A percentile compares a stretch with the other conserved stretches of the same genome.
Evolutionary conservation across 2,329 filamentous ascomycete species (phyloP).

Genomic region (Bretziella fagacearum): DNA sequence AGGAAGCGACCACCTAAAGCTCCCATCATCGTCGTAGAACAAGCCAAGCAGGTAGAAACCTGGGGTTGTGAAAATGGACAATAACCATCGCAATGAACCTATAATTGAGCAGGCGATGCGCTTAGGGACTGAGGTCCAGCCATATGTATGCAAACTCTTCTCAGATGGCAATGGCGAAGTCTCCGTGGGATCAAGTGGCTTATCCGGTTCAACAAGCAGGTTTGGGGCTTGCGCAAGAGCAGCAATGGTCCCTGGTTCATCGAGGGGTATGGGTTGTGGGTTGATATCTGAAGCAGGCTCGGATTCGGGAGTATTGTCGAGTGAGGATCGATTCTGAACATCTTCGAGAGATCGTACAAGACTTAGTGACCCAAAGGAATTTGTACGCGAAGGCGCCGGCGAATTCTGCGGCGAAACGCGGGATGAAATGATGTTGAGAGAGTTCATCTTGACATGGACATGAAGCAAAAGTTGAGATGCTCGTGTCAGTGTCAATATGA

Average conservation of each 20-base stretch:
- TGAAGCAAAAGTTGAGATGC: constrained; percentile 35
- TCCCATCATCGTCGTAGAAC: constrained; percentile 65
- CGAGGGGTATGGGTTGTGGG: constrained; percentile 22
- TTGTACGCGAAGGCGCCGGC: constrained; percentile 39
- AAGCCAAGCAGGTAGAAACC: constrained; percentile 67
- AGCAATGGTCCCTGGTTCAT: constrained; percentile 11
- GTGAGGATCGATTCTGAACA: constrained; percentile 21
- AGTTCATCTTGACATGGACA: constrained; percentile 62
- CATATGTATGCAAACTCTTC: constrained; percentile 18
- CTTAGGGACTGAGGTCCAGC: constrained; percentile 44
- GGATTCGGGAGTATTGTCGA: constrained; percentile 23
- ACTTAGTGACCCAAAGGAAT: constrained; percentile 38
- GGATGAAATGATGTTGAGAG: constrained; percentile 80
- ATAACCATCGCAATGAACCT: constrained; percentile 58
- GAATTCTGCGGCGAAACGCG: constrained; percentile 51
- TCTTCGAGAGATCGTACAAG: constrained; percentile 25
- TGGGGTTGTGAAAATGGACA: constrained; percentile 63
- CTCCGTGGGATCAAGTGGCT: constrained; percentile 29
- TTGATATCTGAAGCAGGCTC: constrained; percentile 1
- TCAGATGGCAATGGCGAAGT: constrained; percentile 42
- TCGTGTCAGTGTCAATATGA: too few relatives aligned
- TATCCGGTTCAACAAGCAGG: constrained; percentile 21
- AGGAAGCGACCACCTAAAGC: constrained; percentile 62
- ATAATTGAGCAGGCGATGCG: constrained; percentile 56
- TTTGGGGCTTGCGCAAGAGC: constrained; percentile 16